Conservation (phyloP, 1,139 yeast genomes). For the Yamadazyma spencermartinsiae region DNA sequence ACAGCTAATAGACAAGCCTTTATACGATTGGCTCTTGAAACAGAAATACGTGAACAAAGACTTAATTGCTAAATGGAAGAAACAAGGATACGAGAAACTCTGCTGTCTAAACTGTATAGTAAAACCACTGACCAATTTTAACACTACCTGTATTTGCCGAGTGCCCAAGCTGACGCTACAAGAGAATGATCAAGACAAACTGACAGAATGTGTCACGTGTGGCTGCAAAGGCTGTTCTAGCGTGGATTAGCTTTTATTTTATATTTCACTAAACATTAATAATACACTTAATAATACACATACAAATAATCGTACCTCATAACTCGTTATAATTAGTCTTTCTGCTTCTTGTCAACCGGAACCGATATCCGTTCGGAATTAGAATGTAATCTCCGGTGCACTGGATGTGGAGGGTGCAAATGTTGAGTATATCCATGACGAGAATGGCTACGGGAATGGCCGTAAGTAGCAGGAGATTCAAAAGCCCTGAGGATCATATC, state of each 20-base stretch:
- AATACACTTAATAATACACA: slow-evolving; percentile 6
- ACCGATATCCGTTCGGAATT: not conserved
- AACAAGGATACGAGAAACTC: slow-evolving; percentile 82
- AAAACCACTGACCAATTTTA: slow-evolving; percentile 60
- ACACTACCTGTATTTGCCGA: slow-evolving; percentile 77
- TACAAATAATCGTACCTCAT: not conserved
- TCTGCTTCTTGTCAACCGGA: not conserved
- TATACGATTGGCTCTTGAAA: slow-evolving; percentile 76
- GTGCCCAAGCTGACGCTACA: slow-evolving; percentile 66
- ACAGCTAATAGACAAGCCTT: slow-evolving; percentile 61
- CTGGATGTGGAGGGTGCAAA: not conserved
- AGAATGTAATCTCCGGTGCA: slow-evolving; percentile 1
- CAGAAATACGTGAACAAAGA: slow-evolving; percentile 68
- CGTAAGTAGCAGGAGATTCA: slow-evolving; percentile 25
- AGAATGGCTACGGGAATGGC: slow-evolving; percentile 2
- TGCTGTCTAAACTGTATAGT: slow-evolving; percentile 85
- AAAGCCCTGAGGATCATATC: slow-evolving; percentile 52
- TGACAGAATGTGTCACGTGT: slow-evolving; percentile 72
- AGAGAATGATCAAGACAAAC: slow-evolving; percentile 35
- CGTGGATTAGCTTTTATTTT: slow-evolving; percentile 49
- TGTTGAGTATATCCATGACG: not conserved
- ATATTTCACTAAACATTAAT: slow-evolving; percentile 3
- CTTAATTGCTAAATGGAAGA: slow-evolving; percentile 88
- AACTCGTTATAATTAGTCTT: not conserved
- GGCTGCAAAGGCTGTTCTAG: slow-evolving; percentile 91